A percentile compares a stretch with the other conserved stretches of the same genome.
phyloP scores from a whole-genome alignment of 202 grass and related monocot genomes.

The Saccharum hybrid region DNA sequence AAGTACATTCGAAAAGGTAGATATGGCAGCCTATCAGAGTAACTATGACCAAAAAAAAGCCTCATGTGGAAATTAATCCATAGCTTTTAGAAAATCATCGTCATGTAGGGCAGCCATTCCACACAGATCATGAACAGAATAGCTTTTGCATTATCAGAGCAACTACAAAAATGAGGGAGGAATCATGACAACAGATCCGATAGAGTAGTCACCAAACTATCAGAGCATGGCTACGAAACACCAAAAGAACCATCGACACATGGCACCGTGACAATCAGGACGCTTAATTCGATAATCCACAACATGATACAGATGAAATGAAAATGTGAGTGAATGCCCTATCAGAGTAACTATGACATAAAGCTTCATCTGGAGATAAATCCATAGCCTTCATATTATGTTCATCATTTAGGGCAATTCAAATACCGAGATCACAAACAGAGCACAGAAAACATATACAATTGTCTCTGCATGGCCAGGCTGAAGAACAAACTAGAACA shows the following conservation, averaged over 20 bases:
- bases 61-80: slow-evolving; percentile 73
- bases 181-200: neutral
- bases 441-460: neutral
- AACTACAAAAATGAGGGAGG: too few relatives aligned
- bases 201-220: neutral
- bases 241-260: neutral
- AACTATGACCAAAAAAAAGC: slow-evolving; percentile 79
- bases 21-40: slow-evolving; percentile 68
- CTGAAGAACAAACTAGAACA: neutral
- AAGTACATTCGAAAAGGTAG: neutral
- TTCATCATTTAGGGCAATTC: slow-evolving; percentile 55
- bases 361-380: slow-evolving; percentile 65
- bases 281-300: neutral
- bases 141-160: neutral
- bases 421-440: neutral
- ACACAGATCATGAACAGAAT: neutral
- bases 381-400: slow-evolving; percentile 57
- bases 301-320: slow-evolving; percentile 21
- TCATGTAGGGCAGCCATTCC: slow-evolving; percentile 58
- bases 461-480: neutral
- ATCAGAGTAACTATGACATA: slow-evolving; percentile 92
- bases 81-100: slow-evolving; percentile 57
- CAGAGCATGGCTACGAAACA: too few relatives aligned
- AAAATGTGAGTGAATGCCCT: slow-evolving; percentile 24
- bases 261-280: neutral